These are phyloP conservation scores for Mycena leptocephala DNA, from an alignment of 768 basidiomycete species.

Conservation along the genomic window DNA sequence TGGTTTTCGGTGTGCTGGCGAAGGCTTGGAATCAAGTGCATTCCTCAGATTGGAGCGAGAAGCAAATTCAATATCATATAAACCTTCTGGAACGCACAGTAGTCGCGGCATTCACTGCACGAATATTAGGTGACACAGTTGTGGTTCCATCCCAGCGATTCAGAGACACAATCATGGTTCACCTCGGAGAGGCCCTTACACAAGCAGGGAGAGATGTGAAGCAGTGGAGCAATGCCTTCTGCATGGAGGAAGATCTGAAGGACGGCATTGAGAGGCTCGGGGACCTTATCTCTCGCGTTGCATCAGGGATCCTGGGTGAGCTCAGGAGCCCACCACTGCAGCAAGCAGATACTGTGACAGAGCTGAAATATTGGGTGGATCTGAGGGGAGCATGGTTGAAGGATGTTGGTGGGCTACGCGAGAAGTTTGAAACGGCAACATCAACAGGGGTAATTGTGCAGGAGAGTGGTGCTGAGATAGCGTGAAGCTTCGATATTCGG, in stretches of 20 bases:
- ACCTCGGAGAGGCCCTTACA: background rate
- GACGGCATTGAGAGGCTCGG: background rate
- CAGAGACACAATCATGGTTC: background rate
- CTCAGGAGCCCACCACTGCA: background rate
- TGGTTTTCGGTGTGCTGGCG: background rate
- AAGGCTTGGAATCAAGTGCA: background rate
- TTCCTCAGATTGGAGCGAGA: background rate
- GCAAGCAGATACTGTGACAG: too few species aligned
- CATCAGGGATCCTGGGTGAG: background rate
- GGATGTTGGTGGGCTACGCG: too few species aligned
- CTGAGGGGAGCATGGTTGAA: too few species aligned
- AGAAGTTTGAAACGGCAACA: too few species aligned
- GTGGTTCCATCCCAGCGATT: background rate
- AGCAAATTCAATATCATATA: background rate
- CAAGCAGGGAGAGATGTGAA: background rate
- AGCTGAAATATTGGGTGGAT: too few species aligned
- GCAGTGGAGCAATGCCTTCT: background rate
- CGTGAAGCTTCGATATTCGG: too few species aligned
- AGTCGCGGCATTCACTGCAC: background rate
- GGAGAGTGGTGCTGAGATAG: too few species aligned
- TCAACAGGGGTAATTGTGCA: too few species aligned
- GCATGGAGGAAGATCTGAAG: background rate
- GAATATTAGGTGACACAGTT: background rate
- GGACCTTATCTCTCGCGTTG: background rate
- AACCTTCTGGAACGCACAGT: background rate